These are phyloP conservation scores for Yamadazyma sp. DNA, from an alignment of 1,139 yeast genomes.

Conservation along the genomic window DNA sequence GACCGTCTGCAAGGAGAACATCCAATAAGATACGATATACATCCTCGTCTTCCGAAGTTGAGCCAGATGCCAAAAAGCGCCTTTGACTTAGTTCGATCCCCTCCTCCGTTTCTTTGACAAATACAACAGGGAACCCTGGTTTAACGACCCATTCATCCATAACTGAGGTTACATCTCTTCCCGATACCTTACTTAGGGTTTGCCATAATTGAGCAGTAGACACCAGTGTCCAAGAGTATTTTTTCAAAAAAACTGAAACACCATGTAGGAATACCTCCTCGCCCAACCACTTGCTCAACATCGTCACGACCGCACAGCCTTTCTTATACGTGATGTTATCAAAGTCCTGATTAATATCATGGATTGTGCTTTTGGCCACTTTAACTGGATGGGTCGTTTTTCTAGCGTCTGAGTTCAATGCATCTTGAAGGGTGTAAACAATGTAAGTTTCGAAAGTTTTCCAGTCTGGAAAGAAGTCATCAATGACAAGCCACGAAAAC, in stretches of 20 bases:
- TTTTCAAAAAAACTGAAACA: constrained; percentile 69
- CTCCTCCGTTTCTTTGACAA: constrained; percentile 48
- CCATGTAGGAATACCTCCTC: constrained; percentile 71
- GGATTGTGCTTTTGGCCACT: constrained; percentile 54
- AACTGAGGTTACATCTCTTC: constrained; percentile 69
- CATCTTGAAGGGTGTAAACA: constrained; percentile 50
- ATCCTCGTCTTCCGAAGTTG: constrained; percentile 67
- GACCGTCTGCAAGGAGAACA: constrained; percentile 68
- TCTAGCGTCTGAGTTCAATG: constrained; percentile 52
- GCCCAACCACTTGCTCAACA: constrained; percentile 74
- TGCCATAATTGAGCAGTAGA: constrained; percentile 81
- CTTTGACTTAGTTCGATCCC: constrained; percentile 63
- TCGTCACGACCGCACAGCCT: constrained; percentile 77
- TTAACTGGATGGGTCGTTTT: constrained; percentile 59
- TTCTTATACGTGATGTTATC: constrained; percentile 70
- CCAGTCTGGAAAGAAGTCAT: constrained; percentile 57
- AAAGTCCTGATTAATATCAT: constrained; percentile 57
- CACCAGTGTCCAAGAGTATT: constrained; percentile 78
- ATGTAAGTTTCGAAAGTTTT: constrained; percentile 55
- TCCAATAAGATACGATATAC: constrained; percentile 76
- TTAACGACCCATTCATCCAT: constrained; percentile 87
- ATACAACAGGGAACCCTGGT: constrained; percentile 81
- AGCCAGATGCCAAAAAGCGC: constrained; percentile 80
- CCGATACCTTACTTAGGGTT: constrained; percentile 71
- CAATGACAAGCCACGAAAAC: constrained; percentile 55